Conservation (phyloP, 805 yeast genomes). For the Saturnispora sekii region DNA sequence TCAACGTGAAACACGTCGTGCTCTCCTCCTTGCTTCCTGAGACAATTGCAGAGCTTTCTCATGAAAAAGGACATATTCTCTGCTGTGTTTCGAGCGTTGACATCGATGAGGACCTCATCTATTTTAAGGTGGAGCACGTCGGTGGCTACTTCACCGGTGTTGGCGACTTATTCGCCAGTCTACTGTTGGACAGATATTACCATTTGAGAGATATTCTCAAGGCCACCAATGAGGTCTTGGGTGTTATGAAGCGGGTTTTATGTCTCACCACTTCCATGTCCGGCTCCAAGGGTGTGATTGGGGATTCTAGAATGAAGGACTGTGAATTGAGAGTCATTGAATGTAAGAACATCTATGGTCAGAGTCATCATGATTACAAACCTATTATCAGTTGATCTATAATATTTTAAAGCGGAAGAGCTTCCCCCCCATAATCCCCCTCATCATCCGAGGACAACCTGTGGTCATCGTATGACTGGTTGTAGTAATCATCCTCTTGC, state of each 20-base stretch:
- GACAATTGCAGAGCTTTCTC: conserved; percentile 9
- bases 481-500: conserved; percentile 3
- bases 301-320: conserved; percentile 55
- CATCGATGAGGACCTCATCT: conserved; percentile 13
- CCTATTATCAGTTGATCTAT: background rate
- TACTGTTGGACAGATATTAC: conserved; percentile 55
- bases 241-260: conserved; percentile 46
- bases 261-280: conserved; percentile 33
- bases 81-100: conserved; percentile 35
- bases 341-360: conserved; percentile 33
- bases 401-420: conserved; percentile 6
- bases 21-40: conserved; percentile 44
- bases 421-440: conserved; percentile 22
- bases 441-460: conserved; percentile 10
- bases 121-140: conserved; percentile 49
- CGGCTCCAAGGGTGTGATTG: conserved; percentile 39
- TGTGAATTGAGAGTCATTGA: conserved; percentile 66
- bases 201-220: conserved; percentile 18
- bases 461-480: background rate
- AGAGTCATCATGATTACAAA: conserved; percentile 4
- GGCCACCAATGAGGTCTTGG: conserved; percentile 45
- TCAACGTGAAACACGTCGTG: conserved; percentile 49
- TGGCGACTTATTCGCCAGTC: conserved; percentile 83
- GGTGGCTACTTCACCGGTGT: conserved; percentile 90
- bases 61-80: conserved; percentile 23